Evolutionary conservation across 345 rosid genomes (phyloP), one percentile per base, ranked within the genome.

Genomic region (Litchi chinensis): DNA sequence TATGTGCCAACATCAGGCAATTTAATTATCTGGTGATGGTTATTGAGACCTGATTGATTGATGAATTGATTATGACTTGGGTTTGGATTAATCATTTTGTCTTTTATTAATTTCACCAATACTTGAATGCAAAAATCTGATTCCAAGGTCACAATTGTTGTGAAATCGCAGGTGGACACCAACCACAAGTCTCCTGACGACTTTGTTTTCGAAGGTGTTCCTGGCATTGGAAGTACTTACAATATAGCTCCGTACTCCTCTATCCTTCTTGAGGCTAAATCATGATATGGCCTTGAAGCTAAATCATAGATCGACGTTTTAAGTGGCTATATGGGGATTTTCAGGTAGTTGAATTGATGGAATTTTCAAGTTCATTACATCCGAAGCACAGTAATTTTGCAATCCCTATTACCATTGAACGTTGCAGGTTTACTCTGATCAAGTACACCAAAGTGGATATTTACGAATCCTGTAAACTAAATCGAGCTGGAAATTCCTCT

Each of bases 191-290:
- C 96, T 32, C 96, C 98, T 0, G 65, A 84, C 39, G 98, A 95
- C 80, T 83, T 93, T 64, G 89, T 91, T 28, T 65, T 78, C 0
- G 83, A 88, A 80, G 98, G 98, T 10, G 88, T 91, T 54, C 83
- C 91, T 3, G 95, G 96, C 57, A 75, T 87, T 59, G 79, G 87
- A 41, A 85, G 85, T 64, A 79, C 88, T 65, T 95, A 91, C 65
- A 89, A 89, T 39, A 78, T 93, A 21, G 91, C 95, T 72, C 88
- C 98, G 15, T 87, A 86, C 84, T 89, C 98, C 41, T 90, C 94
- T 2, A 82, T 91, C 78, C 90, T 94, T 76, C 89, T 94, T 41
- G 85, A 90, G 83, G 96, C 97, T 22, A 92, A 92, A 72, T 77
- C 10, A 63, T 76, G 79, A 68, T 13, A 50, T 32, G 28, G 82